Evolutionary conservation across 371 early-diverging fungal genomes (phyloP).

Genomic region (Mucor circinelloides): DNA sequence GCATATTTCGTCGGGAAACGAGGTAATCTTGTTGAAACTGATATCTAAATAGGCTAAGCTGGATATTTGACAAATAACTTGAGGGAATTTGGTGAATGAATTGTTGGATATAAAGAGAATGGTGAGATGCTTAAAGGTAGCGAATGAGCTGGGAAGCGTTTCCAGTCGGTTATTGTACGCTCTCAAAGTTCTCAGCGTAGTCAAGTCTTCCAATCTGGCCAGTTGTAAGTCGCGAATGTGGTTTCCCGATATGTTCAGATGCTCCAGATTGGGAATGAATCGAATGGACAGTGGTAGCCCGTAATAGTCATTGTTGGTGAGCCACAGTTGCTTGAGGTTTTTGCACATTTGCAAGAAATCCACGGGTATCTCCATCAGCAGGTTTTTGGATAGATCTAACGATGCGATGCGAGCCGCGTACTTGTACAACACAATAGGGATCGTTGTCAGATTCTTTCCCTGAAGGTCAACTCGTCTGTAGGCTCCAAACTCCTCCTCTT

Average conservation of each 20-base stretch:
- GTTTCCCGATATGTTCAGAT: conserved; percentile 80
- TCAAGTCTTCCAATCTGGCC: conserved; percentile 61
- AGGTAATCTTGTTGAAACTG: conserved; percentile 80
- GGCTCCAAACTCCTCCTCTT: conserved; percentile 36
- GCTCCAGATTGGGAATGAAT: conserved; percentile 57
- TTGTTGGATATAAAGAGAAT: conserved; percentile 81
- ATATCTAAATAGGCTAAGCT: conserved; percentile 76
- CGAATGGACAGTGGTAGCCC: conserved; percentile 64
- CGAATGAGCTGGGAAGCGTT: conserved; percentile 61
- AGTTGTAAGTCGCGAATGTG: conserved; percentile 62
- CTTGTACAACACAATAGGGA: conserved; percentile 75
- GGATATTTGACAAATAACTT: conserved; percentile 51
- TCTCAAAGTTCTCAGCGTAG: conserved; percentile 58
- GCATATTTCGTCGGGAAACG: conserved; percentile 75
- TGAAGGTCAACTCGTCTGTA: conserved; percentile 61
- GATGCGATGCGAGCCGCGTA: conserved; percentile 64
- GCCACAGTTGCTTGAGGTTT: conserved; percentile 63
- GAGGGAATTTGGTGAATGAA: conserved; percentile 61
- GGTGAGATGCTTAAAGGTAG: conserved; percentile 58
- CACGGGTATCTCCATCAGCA: conserved; percentile 67
- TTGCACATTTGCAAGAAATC: conserved; percentile 78
- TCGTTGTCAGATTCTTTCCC: conserved; percentile 63
- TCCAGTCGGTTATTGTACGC: conserved; percentile 77
- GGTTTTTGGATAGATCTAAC: conserved; percentile 77
- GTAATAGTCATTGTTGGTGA: conserved; percentile 71